Percentiles rank a stretch among this genome's conserved stretches.
Conservation (phyloP, 805 yeast species). For the Starmerella floris region DNA sequence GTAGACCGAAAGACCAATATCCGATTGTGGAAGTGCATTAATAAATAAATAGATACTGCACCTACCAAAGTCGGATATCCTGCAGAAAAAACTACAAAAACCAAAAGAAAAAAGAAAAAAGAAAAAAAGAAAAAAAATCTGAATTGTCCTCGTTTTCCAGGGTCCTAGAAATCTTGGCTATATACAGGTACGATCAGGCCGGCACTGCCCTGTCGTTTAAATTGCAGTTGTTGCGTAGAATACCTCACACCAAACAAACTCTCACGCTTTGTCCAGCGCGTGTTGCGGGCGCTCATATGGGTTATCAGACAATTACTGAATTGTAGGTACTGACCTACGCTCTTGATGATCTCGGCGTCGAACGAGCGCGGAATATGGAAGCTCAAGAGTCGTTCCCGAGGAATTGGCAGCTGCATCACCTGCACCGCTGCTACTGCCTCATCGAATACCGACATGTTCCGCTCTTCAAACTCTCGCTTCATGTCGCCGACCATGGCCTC, state of each 20-base stretch:
- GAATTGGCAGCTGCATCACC: conserved; percentile 1
- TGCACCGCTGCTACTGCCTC: conserved; percentile 1
- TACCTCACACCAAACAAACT: neutral
- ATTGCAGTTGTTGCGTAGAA: neutral
- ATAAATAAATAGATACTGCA: too few species aligned
- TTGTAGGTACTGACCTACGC: neutral
- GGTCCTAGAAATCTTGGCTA: too few species aligned
- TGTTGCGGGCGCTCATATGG: neutral
- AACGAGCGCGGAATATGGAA: neutral
- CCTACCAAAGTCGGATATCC: too few species aligned
- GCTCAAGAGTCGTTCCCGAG: conserved; percentile 1
- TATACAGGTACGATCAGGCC: neutral
- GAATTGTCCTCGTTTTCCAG: too few species aligned
- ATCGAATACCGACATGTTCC: neutral
- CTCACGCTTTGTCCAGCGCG: neutral
- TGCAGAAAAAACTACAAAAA: too few species aligned
- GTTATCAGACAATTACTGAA: neutral
- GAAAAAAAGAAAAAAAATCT: too few species aligned
- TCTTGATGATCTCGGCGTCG: neutral
- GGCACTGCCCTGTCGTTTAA: neutral
- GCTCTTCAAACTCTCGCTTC: neutral
- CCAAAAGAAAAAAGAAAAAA: too few species aligned
- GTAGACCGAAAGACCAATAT: too few species aligned
- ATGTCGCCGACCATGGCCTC: neutral
- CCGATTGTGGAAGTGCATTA: too few species aligned